A percentile compares a stretch with the other conserved stretches of the same genome.
Evolutionary conservation across 1,284 basidiomycete genomes (phyloP).

Genomic region (Trichosporon coremiiforme): DNA sequence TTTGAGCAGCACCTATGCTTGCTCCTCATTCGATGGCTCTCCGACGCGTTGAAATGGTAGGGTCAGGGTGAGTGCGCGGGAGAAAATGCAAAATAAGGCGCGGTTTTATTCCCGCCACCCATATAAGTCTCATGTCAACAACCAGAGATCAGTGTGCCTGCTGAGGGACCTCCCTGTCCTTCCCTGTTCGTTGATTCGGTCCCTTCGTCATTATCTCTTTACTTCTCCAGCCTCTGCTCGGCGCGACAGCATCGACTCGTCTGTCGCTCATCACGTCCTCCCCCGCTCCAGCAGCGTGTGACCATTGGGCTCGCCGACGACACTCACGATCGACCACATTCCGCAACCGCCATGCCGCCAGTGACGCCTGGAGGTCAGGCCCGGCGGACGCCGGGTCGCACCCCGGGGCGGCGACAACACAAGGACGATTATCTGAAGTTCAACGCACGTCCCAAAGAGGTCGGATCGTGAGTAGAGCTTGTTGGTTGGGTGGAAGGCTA

Average conservation of each 20-base stretch:
- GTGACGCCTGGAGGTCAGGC: conserved; percentile 27
- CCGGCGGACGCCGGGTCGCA: conserved; percentile 22
- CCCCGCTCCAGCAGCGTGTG: not conserved
- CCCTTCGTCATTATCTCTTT: conserved; percentile 1
- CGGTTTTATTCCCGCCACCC: conserved; percentile 16
- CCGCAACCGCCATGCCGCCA: conserved; percentile 26
- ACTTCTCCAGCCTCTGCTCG: not conserved
- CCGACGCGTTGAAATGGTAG: not conserved
- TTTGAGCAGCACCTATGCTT: not conserved
- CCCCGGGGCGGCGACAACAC: conserved; percentile 27
- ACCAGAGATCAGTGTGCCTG: not conserved
- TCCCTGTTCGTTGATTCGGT: not conserved
- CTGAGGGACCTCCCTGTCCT: not conserved
- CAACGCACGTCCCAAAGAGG: conserved; percentile 49
- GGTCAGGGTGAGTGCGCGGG: not conserved
- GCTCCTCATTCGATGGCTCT: not conserved
- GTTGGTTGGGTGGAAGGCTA: not conserved
- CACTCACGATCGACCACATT: not conserved
- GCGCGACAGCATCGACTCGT: conserved; percentile 1
- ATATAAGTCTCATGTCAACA: conserved; percentile 7
- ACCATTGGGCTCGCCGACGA: not conserved
- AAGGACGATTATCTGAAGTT: conserved; percentile 43
- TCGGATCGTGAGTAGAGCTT: conserved; percentile 50
- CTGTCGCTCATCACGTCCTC: not conserved
- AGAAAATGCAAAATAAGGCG: conserved; percentile 19